phyloP scores from a whole-genome alignment of 352 stramenopile species.

The Chrysophaeum taylorii region DNA sequence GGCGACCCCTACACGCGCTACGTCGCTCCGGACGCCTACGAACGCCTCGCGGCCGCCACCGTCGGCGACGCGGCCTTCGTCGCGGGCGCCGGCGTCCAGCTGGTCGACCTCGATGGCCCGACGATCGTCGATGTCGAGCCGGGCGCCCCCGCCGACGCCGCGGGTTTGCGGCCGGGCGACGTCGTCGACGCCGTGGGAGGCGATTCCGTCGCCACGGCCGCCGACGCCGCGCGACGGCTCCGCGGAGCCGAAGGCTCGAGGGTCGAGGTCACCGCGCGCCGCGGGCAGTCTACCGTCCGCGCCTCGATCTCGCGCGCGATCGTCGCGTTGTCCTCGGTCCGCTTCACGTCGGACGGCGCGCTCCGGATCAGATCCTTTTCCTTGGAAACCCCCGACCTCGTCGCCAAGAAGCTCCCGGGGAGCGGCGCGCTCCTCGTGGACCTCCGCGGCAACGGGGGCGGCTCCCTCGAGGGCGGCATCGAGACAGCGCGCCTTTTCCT shows the following conservation, averaged over 20 bases:
- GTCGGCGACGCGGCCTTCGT: slow-evolving; percentile 46
- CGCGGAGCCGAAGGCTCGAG: slow-evolving; percentile 42
- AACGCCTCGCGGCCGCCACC: slow-evolving; percentile 38
- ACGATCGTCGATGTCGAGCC: slow-evolving; percentile 44
- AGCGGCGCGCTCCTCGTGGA: slow-evolving; percentile 55
- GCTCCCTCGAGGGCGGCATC: slow-evolving; percentile 48
- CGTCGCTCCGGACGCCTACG: slow-evolving; percentile 49
- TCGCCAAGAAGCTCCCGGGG: slow-evolving; percentile 20
- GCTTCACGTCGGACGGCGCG: slow-evolving; percentile 16
- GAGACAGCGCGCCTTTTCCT: slow-evolving; percentile 53
- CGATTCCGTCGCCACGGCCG: slow-evolving; percentile 33
- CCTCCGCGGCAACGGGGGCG: slow-evolving; percentile 55
- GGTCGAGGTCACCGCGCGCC: slow-evolving; percentile 40
- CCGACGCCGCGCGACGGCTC: slow-evolving; percentile 38
- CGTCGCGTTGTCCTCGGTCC: slow-evolving; percentile 9
- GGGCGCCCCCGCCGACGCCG: slow-evolving; percentile 37
- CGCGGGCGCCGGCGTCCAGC: slow-evolving; percentile 23
- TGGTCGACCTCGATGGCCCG: slow-evolving; percentile 14
- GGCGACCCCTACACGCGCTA: slow-evolving; percentile 58
- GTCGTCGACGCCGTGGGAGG: slow-evolving; percentile 49
- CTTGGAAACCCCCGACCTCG: slow-evolving; percentile 40
- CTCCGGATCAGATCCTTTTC: slow-evolving; percentile 51
- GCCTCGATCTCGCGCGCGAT: not conserved
- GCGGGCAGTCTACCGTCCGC: slow-evolving; percentile 35
- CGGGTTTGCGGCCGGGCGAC: slow-evolving; percentile 40